Evolutionary conservation across 2,329 filamentous ascomycete species (phyloP), one percentile per base, ranked within the genome.

Genomic region (Fusarium irregulare): DNA sequence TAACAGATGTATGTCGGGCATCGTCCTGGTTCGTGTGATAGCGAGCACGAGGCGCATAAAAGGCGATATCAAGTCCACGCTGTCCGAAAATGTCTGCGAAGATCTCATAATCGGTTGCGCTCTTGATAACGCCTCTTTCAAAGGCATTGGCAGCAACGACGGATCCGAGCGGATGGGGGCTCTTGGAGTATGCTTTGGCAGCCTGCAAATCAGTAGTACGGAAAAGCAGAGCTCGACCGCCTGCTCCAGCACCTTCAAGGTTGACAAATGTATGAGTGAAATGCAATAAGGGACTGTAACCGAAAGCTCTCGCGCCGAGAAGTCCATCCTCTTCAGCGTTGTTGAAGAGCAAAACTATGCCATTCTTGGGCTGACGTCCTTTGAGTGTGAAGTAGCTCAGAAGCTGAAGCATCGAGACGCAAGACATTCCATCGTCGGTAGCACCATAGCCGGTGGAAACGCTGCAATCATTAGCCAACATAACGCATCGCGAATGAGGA

Each of bases 11-110:
- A 79, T 98, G 93, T 41, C 88, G 88, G 4, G 90, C 85, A 76
- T 97, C 93, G 77, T 99, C 96, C 76, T 97, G 89, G 65, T 93
- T 87, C 1, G 95, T 98, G 77, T 99, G 96, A 76, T 99, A 99
- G 60, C 93, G 86, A 21, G 93, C 88, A 55, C 96, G 87, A 3
- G 95, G 95, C 70, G 90, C 89, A 82, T 93, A 95, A 80, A 98
- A 99, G 9, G 96, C 94, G 63, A 98, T 87, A 78, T 99, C 96
- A 42, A 98, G 85, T 2, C 96, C 96, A 55, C 95, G 91, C 77
- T 97, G 88, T 7, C 94, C 94, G 62, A 93, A 87, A 56, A 89
- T 85, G 12, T 89, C 89, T 63, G 92, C 87, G 76, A 97, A 97
- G 46, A 98, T 88, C 45, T 91, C 86, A 78, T 96, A 98, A 77